Evolutionary conservation across 495 filamentous ascomycete genomes (phyloP), one percentile per base, ranked within the genome.

Genomic region (Penicillium pulvis): DNA sequence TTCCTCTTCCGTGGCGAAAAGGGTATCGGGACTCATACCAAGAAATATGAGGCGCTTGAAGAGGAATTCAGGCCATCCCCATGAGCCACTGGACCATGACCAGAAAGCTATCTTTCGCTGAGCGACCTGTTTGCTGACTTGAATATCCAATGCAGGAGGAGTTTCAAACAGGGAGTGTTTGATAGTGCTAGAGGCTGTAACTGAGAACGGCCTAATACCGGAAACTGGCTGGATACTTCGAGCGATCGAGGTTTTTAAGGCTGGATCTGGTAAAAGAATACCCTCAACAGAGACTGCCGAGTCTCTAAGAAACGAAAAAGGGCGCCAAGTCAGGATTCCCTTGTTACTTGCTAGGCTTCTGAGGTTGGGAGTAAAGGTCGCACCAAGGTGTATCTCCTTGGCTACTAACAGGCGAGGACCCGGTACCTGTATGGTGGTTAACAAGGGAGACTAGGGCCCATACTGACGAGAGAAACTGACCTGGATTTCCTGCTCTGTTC

Each of bases 51-150:
- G 58, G 6, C 65, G 65, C 2, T 58, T 39, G 8, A 71, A 56
- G 4, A 77, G 39, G 6, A 63, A 53, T 20, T 63, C 67, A 3
- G 78, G 74, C 75, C 74, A 80, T 1, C 44, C 19, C 28, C 72
- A 55, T 17, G 63, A 59, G 6, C 77, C 77, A 60, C 73, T 78
- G 6, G 64, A 68, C 75, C 74, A 78, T 10, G 68, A 63, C 23
- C 63, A 64, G 46, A 73, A 72, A 5, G 58, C 69, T 43, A 64
- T 41, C 49, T 77, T 76, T 35, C 58, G 55, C n/a, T 63, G 14
- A 3, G 70, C 69, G 8, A 79, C 53, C 51, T 64, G 43, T 55
- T 68, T 75, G 5, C 63, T 59, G 7, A 70, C 41, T 55, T 75
- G 62, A 1, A 77, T 55, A 9, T 66, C 66, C 7, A 79, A 48